Base-by-base conservation (phyloP, 2,329 filamentous ascomycete species). In the Epichloe sp. region DNA sequence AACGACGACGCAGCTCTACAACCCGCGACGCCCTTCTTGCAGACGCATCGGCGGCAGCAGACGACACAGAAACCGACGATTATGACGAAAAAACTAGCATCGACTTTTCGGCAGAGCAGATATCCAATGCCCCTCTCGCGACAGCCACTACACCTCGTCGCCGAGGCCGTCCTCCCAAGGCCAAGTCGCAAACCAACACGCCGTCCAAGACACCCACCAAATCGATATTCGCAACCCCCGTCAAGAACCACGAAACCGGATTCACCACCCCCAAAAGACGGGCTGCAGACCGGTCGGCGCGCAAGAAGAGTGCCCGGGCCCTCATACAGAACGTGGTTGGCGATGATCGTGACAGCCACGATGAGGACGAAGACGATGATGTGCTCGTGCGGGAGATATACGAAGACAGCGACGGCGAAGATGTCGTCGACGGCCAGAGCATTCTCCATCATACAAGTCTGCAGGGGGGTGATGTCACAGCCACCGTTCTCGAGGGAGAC, bases 221-320 rank as follows among this genome's bases (percentile, higher is more conserved):
- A 3, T 47, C 52, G 5, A 50, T 52, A 12, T 62, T 68, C 6
- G 59, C 63, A 46, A 76, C 74, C 72, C 73, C 73, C 0, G 59
- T 65, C 12, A 73, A 65, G 50, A 53, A 58, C 4, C 59, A 55
- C 21, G 60, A 62, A 11, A 48, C 60, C 21, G 69, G 62, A 37
- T 68, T 65, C 6, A 61, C 70, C 36, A 88, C 84, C 1, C 84
- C 86, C 0, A 78, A 79, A 38, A 77, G 81, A 57, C 74, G 77
- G 42, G 85, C 87, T 56, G 85, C 85, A 19, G 88, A 96, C 67
- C 82, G 86, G 47, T 96, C 90, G 5, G 91, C 90, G 2, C 81
- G 86, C 60, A 83, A 83, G 61, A 96, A 95, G 73, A 95, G 87
- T 64, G 86, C 85, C 21, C 77, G 82, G 48, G 79, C 81, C 3